Evolutionary conservation across 306 rosid genomes (phyloP), one percentile per base, ranked within the genome.

Genomic region (Rubus idaeus): DNA sequence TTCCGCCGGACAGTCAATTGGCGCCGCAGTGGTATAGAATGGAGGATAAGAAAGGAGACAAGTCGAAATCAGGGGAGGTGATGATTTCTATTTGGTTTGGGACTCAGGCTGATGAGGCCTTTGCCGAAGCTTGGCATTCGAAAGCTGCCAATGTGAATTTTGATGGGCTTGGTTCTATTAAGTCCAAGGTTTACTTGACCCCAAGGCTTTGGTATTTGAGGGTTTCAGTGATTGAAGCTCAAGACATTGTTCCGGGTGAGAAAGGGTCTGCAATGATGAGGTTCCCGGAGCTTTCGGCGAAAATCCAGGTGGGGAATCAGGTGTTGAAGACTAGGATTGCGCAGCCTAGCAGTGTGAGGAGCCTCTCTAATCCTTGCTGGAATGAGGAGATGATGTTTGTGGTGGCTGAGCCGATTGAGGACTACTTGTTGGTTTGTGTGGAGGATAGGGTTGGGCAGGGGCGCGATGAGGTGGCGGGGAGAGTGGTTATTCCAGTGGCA

Each of bases 21-120:
- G 93, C 93, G 8, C 93, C 93, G 4, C 93, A 89, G 61, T 89
- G 93, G 93, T 84, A 89, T 77, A 79, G 90, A 79, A 80, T 89
- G 89, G 93, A 84, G 79, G 90, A 88, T 35, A 87, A 75, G 89
- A 86, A 86, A 23, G 90, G 89, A 1, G 90, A 86, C 16, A 86
- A 83, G 80, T 50, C 79, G 1, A 86, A 80, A 70, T 45, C 84
- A 1, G 87, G 92, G 10, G 93, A 89, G 73, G 78, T 89, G 0
- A 89, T 89, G 93, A 60, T 81, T 4, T 82, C 93, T 1, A 77
- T 89, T 7, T 89, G 93, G 93, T 89, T 89, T 13, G 93, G 93
- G 6, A 89, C 90, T 64, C 93, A 89, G 58, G 93, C 90, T 8
- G 93, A 89, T 40, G 93, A 89, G 73, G 90, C 89, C 1, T 89